Evolutionary conservation across 2,329 filamentous ascomycete species (phyloP), one percentile per base, ranked within the genome.

Genomic region (Aspergillus calidoustus): DNA sequence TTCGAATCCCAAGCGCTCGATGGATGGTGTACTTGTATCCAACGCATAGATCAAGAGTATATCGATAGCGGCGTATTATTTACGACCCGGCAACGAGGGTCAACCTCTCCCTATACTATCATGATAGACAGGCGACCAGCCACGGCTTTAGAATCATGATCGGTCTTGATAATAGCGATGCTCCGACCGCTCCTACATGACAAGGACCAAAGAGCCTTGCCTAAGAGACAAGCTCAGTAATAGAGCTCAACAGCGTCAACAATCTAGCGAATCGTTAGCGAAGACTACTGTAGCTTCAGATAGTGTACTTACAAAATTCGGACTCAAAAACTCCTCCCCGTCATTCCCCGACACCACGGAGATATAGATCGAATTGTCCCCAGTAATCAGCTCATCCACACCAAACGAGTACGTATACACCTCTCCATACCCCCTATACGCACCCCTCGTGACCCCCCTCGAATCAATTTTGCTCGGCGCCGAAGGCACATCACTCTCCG

Each of bases 261-360:
- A 54, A 54, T 46, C 53, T 54, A 54, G 0, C 22, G 1, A 4
- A 2, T 15, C 2, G 23, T 54, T 46, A 54, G 53, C 25, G 31
- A 5, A 46, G 5, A 15, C 9, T 15, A 5, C 8, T 19, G 19
- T 19, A 19, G 19, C 19, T 19, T 19, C 19, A 19, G 19, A 19
- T 19, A 19, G 19, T 19, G 19, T 19, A 59, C 56, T 59, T 43
- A 59, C 56, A 15, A 46, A 44, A 38, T 59, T 59, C 11, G 56
- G 38, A 28, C 56, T 59, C 25, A 59, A 46, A n/a, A 46, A 59
- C 30, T 28, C 56, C 23, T 59, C 56, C 50, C 56, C 56, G 19
- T 23, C n/a, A 7, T 34, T 52, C 19, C 56, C 56, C 4, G 48
- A 52, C 1, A 53, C 46, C 34, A 59, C 56, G 28, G 23, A 11